Evolutionary conservation across 1,139 yeast genomes (phyloP), one percentile per base, ranked within the genome.

Genomic region (Pichia sp.): DNA sequence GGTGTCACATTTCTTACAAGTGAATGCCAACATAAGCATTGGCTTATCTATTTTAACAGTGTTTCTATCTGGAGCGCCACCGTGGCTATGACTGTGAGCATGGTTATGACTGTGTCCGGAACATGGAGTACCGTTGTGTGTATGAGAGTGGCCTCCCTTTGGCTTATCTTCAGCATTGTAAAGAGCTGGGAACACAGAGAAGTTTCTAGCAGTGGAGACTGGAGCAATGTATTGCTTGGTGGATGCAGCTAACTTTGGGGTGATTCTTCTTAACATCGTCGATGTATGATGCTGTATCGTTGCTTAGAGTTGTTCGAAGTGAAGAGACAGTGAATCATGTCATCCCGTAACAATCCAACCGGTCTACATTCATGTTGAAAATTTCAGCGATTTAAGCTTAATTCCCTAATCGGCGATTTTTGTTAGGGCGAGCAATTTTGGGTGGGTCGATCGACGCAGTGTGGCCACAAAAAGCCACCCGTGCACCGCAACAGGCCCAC

Each of bases 1-100:
- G 8, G 87, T 79, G 45, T 80, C 76, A 67, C 99, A 93, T 57
- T 81, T 81, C 65, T 90, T 93, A 67, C 99, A 93, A 0, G 97
- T 93, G 67, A 93, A 91, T 0, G 96, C 93, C 28, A 93, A 76
- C 83, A 90, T 85, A 56, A 88, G 72, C 65, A 83, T 79, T 1
- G 96, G 96, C 51, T 83, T 80, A 39, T 81, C 85, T 4, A 74
- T 75, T 56, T 82, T 62, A 10, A 62, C 19, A 8, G 52, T 44
- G 4, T 44, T 42, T n/a, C 35, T 44, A 5, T 27, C 41, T n/a
- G n/a, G n/a, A 11, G 17, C 31, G 5, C 34, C 38, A n/a, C 17
- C 31, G 18, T 50, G 47, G n/a, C 39, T 27, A 27, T 52, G 53
- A 12, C 36, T 24, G 27, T 52, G 51, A 15, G 44, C 46, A 38